Base-by-base conservation (phyloP, 352 stramenopile genomes). In the Salisapilia sapeloensis region DNA sequence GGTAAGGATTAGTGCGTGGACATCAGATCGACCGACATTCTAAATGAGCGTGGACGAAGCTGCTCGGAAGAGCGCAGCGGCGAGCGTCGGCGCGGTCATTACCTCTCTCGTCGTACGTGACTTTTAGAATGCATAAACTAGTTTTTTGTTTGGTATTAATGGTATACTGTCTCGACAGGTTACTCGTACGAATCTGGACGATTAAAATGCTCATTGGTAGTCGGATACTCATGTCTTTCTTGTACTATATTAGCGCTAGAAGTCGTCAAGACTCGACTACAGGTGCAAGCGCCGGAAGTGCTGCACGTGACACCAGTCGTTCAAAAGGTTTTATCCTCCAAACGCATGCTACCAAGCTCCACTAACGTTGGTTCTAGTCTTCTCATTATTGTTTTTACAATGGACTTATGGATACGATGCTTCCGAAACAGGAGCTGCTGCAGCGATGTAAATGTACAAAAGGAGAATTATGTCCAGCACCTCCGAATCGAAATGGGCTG, bases 211-310 rank as follows among this genome's bases (percentile, higher is more conserved):
- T n/a, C n/a, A n/a, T n/a, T n/a, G n/a, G n/a, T n/a, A n/a, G n/a
- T n/a, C n/a, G n/a, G n/a, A n/a, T n/a, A n/a, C n/a, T n/a, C n/a
- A n/a, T n/a, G n/a, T n/a, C n/a, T 33, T 4, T 38, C 3, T 29
- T 21, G 29, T n/a, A n/a, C n/a, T n/a, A n/a, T n/a, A n/a, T n/a
- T 42, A 86, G 71, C 71, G 18, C 46, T 89, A 9, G 72, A 89
- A 41, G 72, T 89, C n/a, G 72, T 83, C 28, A 89, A 89, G 50
- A 89, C 70, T 20, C 66, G 72, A 1, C 40, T 83, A 32, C 72
- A 89, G 32, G 72, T 83, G 19, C 65, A 87, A 33, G 65, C 57
- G 3, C 71, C 71, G 4, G 35, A 64, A 34, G 53, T 77, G 2
- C 50, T 70, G 8, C 54, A 74, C 14, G 55, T 57, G 1, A 45